phyloP scores from a whole-genome alignment of 129 eudicot species.

The Cynara cardunculus region DNA sequence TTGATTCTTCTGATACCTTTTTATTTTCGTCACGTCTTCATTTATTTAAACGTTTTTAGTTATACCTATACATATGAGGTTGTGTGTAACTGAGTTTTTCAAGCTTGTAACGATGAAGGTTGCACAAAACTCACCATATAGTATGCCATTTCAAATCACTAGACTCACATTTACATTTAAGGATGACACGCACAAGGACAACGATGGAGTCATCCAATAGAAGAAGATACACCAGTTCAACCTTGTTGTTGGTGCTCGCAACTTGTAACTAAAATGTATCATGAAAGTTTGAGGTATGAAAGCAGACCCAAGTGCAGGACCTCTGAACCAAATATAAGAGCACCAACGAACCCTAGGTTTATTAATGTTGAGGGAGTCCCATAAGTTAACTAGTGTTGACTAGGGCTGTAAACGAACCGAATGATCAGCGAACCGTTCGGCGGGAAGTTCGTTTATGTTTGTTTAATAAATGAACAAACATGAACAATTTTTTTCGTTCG shows the following conservation, averaged over 20 bases:
- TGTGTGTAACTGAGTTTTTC: not conserved
- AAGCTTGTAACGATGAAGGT: not conserved
- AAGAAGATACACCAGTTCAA: not conserved
- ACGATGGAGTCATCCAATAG: not conserved
- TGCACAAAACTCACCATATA: not conserved
- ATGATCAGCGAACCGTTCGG: no score
- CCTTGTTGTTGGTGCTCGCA: not conserved
- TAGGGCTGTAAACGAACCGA: no score
- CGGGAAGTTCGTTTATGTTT: no score
- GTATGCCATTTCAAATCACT: not conserved
- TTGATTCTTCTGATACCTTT: not conserved
- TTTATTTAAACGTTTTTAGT: not conserved
- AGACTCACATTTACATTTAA: not conserved
- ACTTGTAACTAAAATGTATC: not conserved
- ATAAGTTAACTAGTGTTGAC: not conserved
- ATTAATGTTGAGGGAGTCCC: not conserved
- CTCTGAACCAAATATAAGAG: not conserved
- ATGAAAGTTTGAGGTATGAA: not conserved
- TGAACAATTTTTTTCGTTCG: no score
- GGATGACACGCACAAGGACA: not conserved
- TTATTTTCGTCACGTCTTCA: not conserved
- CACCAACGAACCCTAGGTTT: not conserved
- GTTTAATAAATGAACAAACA: no score
- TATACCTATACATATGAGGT: not conserved
- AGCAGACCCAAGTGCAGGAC: not conserved